phyloP scores from a whole-genome alignment of 805 yeast genomes.

The Wickerhamomyces xylosicus region DNA sequence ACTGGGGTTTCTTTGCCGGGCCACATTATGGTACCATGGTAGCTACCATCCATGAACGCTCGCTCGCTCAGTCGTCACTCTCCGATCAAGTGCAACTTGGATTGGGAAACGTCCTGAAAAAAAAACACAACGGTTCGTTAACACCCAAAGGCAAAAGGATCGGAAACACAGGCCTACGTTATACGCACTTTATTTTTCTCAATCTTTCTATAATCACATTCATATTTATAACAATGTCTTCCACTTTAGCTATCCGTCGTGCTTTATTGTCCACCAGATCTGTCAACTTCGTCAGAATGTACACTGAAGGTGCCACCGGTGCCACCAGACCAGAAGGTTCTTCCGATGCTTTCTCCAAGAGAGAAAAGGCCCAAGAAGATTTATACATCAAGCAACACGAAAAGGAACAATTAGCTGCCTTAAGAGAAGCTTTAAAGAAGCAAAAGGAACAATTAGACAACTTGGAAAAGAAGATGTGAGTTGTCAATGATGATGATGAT shows the following conservation, averaged over 20 bases:
- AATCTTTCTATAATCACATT: too few relatives aligned
- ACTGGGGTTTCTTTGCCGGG: too few relatives aligned
- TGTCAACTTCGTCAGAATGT: constrained; percentile 18
- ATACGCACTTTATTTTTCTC: too few relatives aligned
- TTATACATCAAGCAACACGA: constrained; percentile 80
- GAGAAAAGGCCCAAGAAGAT: constrained; percentile 90
- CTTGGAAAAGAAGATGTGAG: constrained; percentile 33
- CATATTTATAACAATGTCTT: constrained; percentile 1
- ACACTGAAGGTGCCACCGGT: constrained; percentile 52
- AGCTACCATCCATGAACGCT: too few relatives aligned
- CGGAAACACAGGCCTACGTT: too few relatives aligned
- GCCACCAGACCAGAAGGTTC: constrained; percentile 43
- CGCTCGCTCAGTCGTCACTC: too few relatives aligned
- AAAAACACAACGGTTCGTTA: neutral
- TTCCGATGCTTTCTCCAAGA: constrained; percentile 61
- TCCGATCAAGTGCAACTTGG: too few relatives aligned
- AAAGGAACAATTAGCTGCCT: constrained; percentile 71
- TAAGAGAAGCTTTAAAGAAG: constrained; percentile 68
- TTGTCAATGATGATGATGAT: neutral
- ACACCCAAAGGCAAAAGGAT: neutral
- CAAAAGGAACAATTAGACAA: constrained; percentile 53
- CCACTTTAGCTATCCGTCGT: constrained; percentile 26
- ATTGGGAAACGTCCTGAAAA: too few relatives aligned
- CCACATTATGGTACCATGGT: too few relatives aligned
- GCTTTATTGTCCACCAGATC: constrained; percentile 21